Evolutionary conservation across 495 filamentous ascomycete species (phyloP).

Genomic region (Amphirosellinia nigrospora): DNA sequence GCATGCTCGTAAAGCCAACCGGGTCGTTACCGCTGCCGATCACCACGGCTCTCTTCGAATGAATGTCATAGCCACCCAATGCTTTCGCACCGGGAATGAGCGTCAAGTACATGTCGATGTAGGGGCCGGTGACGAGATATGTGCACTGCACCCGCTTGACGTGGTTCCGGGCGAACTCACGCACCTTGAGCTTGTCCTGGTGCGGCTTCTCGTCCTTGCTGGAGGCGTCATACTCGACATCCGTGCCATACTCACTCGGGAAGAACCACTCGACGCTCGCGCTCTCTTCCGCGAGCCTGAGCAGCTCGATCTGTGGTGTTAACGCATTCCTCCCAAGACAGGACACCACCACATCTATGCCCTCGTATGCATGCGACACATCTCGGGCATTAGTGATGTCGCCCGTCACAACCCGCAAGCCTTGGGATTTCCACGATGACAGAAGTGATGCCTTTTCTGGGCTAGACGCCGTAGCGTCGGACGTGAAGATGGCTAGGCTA

Average conservation of each 20-base stretch:
- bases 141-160: conserved; percentile 63
- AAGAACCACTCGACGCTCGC: conserved; percentile 68
- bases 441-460: conserved; percentile 55
- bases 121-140: conserved; percentile 74
- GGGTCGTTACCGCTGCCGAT: conserved; percentile 61
- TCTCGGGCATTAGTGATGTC: conserved; percentile 60
- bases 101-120: conserved; percentile 68
- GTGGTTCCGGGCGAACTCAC: conserved; percentile 60
- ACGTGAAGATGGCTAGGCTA: conserved; percentile 69
- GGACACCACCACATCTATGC: conserved; percentile 70
- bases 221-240: conserved; percentile 68
- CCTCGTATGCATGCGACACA: conserved; percentile 59
- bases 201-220: conserved; percentile 70
- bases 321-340: conserved; percentile 66
- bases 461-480: conserved; percentile 51
- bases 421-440: conserved; percentile 53
- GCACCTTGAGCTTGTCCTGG: conserved; percentile 70
- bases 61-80: conserved; percentile 62
- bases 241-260: conserved; percentile 77
- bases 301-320: conserved; percentile 62
- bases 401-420: conserved; percentile 65
- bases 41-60: conserved; percentile 62
- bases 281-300: conserved; percentile 62
- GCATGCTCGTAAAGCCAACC: conserved; percentile 70
- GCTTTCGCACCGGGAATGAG: conserved; percentile 40